phyloP scores from a whole-genome alignment of 331 rosid species.

The Dryas integrifolia region DNA sequence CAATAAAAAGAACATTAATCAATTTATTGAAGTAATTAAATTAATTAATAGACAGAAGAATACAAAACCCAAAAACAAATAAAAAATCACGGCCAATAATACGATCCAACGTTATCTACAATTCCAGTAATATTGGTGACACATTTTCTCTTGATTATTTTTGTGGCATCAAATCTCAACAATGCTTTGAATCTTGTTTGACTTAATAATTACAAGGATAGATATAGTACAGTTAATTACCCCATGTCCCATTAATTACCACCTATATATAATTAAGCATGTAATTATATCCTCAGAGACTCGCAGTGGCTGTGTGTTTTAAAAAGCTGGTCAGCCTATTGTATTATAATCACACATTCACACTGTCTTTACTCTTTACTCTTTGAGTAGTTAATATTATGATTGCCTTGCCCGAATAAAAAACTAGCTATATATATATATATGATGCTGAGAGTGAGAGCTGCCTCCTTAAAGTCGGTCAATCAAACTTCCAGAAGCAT shows the following conservation, averaged over 20 bases:
- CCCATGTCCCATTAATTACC: too few species aligned
- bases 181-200: not conserved
- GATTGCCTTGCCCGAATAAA: not conserved
- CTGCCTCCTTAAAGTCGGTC: slow-evolving; percentile 16
- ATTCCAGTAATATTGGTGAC: not conserved
- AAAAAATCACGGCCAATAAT: not conserved
- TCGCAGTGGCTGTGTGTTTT: not conserved
- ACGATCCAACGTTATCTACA: not conserved
- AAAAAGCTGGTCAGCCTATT: slow-evolving; percentile 19
- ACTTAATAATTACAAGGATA: not conserved
- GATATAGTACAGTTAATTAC: too few species aligned
- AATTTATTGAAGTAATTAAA: not conserved
- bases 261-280: not conserved
- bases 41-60: not conserved
- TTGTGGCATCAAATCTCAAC: not conserved
- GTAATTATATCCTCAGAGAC: too few species aligned
- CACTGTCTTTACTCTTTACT: not conserved
- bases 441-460: not conserved
- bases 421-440: not conserved
- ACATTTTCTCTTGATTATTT: too few species aligned
- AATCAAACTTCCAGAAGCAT: slow-evolving; percentile 31
- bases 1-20: not conserved
- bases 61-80: not conserved
- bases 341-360: not conserved
- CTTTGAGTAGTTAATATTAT: too few species aligned